Evolutionary conservation across 2,329 filamentous ascomycete species (phyloP), one percentile per base, ranked within the genome.

Genomic region (Stachybotrys echinatus): DNA sequence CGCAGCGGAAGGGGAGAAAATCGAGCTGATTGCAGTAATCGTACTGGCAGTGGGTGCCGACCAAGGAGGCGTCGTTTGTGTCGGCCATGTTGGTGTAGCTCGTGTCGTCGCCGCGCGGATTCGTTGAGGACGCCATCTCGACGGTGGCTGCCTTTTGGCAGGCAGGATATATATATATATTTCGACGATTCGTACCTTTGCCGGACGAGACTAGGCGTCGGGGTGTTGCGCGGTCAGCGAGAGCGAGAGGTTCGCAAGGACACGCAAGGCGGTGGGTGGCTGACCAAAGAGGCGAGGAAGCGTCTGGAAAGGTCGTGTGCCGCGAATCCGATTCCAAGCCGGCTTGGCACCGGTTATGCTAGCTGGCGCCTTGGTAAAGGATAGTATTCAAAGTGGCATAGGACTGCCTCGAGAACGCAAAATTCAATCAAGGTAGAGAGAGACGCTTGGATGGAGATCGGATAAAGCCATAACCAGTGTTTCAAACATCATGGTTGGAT

Each of bases 1-100:
- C 89, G 74, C 94, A 99, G 64, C 84, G 80, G 70, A 97, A 97
- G 4, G 94, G 94, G 5, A 99, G 83, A 69, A 99, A 97, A 71
- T 97, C 94, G 53, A 97, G 88, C 65, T 94, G 88, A 66, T 92
- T 87, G 77, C 94, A 99, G 76, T 90, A 95, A 56, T 87, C 76
- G 71, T 88, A 86, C 68, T 96, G 84, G 79, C 94, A 99, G 75
- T 96, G 92, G 54, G 83, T 83, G 69, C 94, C 94, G 59, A 97
- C 87, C 21, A 92, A 81, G 61, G 89, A 86, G 45, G 92, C 86
- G 70, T 96, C 92, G 65, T 78, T 65, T 52, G 70, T 79, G 61
- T 83, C 80, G 62, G 87, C 77, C 86, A 92, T 92, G 54, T 79
- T 80, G 66, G 85, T 79, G 74, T 85, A 90, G 65, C 76, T 85